These are phyloP conservation scores for Aspergillus pseudoglaucus DNA, from an alignment of 2,329 filamentous ascomycete species.

Conservation along the genomic window DNA sequence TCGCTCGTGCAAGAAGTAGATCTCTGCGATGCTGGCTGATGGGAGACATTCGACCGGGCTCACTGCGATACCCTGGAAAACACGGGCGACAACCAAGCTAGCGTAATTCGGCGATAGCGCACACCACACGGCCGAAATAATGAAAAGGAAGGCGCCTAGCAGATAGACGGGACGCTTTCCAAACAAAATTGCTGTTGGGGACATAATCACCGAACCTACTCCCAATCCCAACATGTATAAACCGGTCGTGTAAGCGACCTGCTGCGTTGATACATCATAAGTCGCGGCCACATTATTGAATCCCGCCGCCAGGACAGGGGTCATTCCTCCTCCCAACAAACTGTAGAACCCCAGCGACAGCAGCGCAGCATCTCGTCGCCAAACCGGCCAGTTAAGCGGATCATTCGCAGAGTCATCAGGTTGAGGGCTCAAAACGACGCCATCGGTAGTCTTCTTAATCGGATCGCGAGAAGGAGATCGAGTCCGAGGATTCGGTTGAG, in stretches of 20 bases:
- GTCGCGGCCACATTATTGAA: conserved; percentile 71
- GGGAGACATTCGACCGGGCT: conserved; percentile 89
- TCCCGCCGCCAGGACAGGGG: conserved; percentile 79
- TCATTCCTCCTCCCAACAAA: conserved; percentile 89
- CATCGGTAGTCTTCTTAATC: conserved; percentile 73
- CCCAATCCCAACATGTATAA: conserved; percentile 93
- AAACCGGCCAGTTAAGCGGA: conserved; percentile 82
- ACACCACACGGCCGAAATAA: conserved; percentile 73
- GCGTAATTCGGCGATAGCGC: conserved; percentile 73
- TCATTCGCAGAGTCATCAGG: conserved; percentile 88
- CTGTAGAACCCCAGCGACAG: conserved; percentile 85
- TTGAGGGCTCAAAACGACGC: conserved; percentile 85
- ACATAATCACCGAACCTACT: conserved; percentile 73
- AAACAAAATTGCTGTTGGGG: conserved; percentile 82
- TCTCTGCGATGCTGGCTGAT: conserved; percentile 89
- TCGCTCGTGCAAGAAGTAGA: conserved; percentile 90
- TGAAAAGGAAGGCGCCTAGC: conserved; percentile 67
- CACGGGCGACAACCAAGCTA: conserved; percentile 71
- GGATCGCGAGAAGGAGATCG: conserved; percentile 31
- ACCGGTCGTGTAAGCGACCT: conserved; percentile 80
- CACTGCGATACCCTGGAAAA: conserved; percentile 82
- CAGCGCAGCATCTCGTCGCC: conserved; percentile 73
- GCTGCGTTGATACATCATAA: conserved; percentile 60
- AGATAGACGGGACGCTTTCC: conserved; percentile 92
- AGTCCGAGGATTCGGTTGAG: conserved; percentile 37